Conservation (phyloP, 306 rosid species). For the Gillenia trifoliata region DNA sequence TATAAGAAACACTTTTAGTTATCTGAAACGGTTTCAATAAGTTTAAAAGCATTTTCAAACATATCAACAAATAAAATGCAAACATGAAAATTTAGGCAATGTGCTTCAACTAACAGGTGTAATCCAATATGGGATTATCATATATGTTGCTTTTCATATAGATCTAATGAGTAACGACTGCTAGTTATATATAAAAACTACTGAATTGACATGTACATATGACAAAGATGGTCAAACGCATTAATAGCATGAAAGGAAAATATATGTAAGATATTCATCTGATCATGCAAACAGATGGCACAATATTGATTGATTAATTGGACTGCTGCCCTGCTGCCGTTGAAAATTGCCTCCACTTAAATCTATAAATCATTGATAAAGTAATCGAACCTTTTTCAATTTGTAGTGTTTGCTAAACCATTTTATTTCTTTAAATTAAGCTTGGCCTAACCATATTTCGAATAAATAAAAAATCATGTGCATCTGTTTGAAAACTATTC, state of each 20-base stretch:
- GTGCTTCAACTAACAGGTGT: neutral
- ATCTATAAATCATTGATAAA: neutral
- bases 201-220: neutral
- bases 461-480: neutral
- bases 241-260: neutral
- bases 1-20: neutral
- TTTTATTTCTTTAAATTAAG: neutral
- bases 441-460: neutral
- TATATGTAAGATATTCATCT: neutral
- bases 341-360: neutral
- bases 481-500: neutral
- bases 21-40: neutral
- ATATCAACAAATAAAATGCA: no score
- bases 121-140: neutral
- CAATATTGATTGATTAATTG: neutral
- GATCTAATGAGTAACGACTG: neutral
- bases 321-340: neutral
- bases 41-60: no score
- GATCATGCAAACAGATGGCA: neutral
- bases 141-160: neutral
- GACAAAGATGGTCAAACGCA: slow-evolving; percentile 17
- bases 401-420: neutral
- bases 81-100: neutral
- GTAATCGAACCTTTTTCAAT: neutral
- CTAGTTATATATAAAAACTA: neutral